A percentile compares a stretch with the other conserved stretches of the same genome.
phyloP scores from a whole-genome alignment of 2,329 filamentous ascomycete species.

The Bipolaris victoriae region DNA sequence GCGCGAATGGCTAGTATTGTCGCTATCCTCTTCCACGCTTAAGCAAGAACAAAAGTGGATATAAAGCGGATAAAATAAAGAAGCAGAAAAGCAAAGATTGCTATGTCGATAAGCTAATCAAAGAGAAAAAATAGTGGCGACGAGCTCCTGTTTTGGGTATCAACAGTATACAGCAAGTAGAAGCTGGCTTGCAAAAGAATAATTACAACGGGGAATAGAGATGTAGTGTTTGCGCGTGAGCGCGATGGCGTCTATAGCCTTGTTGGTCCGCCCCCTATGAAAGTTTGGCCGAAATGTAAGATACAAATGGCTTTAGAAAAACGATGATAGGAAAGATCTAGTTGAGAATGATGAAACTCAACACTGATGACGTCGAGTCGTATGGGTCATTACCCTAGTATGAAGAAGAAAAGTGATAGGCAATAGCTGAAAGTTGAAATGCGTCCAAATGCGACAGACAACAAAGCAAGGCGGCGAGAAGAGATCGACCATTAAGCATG shows the following conservation, averaged over 20 bases:
- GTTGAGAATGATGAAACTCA: conserved; percentile 1
- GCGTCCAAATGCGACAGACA: conserved; percentile 7
- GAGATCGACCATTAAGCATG: conserved; percentile 16
- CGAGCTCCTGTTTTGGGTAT: conserved; percentile 22
- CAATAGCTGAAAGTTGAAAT: neutral
- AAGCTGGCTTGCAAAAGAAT: conserved; percentile 9
- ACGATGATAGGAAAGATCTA: conserved; percentile 2
- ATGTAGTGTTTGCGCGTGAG: conserved; percentile 20
- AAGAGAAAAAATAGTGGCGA: conserved; percentile 1
- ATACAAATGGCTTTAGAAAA: neutral
- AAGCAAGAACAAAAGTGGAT: conserved; percentile 3
- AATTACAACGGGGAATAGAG: conserved; percentile 20
- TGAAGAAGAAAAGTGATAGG: neutral
- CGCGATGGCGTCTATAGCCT: conserved; percentile 23
- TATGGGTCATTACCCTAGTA: conserved; percentile 6
- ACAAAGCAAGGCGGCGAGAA: conserved; percentile 10
- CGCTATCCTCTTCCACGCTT: neutral
- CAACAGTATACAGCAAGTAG: conserved; percentile 15
- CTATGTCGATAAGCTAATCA: neutral
- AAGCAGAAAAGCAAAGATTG: conserved; percentile 6
- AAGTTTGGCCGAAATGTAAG: conserved; percentile 8
- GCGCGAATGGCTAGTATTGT: neutral
- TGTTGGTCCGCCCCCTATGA: conserved; percentile 11
- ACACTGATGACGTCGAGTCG: conserved; percentile 11
- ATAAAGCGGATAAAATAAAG: neutral